Evolutionary conservation across 2,329 filamentous ascomycete genomes (phyloP).

Genomic region (Cryphonectria parasitica): DNA sequence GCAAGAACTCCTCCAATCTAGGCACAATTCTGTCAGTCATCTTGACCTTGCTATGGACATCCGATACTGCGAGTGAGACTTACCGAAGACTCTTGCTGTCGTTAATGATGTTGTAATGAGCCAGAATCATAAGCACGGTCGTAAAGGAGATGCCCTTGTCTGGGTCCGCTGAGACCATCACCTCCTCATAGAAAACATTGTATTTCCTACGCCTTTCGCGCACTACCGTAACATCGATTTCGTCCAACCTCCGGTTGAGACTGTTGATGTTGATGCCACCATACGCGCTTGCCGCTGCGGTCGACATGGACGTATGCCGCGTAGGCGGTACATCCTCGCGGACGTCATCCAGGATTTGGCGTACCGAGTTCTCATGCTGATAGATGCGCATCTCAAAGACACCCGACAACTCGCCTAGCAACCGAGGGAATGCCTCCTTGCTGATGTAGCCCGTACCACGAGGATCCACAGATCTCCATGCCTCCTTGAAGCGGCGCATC

Average conservation of each 20-base stretch:
- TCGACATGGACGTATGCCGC: constrained; percentile 59
- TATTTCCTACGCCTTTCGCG: constrained; percentile 76
- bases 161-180: constrained; percentile 88
- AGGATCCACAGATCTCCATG: constrained; percentile 95
- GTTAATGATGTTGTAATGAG: constrained; percentile 98
- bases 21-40: constrained; percentile 35
- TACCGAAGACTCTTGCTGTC: constrained; percentile 93
- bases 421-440: constrained; percentile 84
- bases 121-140: constrained; percentile 89
- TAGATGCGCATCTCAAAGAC: constrained; percentile 98
- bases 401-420: constrained; percentile 90
- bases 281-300: constrained; percentile 51
- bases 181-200: constrained; percentile 96
- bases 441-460: constrained; percentile 88
- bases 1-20: constrained; percentile 90
- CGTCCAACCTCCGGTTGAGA: constrained; percentile 72
- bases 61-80: constrained; percentile 33
- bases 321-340: constrained; percentile 58
- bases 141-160: constrained; percentile 91
- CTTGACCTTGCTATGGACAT: background rate
- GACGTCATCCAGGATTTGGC: constrained; percentile 85
- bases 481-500: constrained; percentile 95
- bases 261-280: constrained; percentile 72
- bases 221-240: constrained; percentile 76
- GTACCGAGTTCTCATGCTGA: constrained; percentile 84